Evolutionary conservation across 257 asterid species (phyloP), one percentile per base, ranked within the genome.

Genomic region (Solanum bulbocastanum): DNA sequence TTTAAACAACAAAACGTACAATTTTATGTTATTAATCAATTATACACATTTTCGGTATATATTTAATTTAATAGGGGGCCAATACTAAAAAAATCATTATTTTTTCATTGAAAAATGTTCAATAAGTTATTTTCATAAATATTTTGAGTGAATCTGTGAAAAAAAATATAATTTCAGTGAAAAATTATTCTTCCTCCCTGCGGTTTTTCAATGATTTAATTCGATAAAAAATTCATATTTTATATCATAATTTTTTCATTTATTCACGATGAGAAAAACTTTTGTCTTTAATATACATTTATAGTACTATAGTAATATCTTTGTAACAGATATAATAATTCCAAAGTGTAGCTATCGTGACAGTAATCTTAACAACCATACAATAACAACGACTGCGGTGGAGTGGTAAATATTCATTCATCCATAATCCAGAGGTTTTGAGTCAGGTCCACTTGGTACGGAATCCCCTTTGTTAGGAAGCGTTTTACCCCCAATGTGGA

Each of bases 251-350:
- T 6, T 56, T 56, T 56, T 58, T 56, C 25, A 58, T 58, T 20
- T 9, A 18, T 20, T 56, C n/a, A 20, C n/a, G 0, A 15, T 49
- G 1, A 1, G 23, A 52, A 56, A 3, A 58, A 20, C n/a, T 58
- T 58, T 20, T 20, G 25, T 58, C 1, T 58, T 5, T 58, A 58
- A 52, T 52, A 52, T 1, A 8, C n/a, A 56, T 6, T 56, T 56
- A 18, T 18, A 56, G 23, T 56, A 56, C 65, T 2, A 58, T 58
- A 20, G 25, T 20, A 58, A 58, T 58, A 40, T 76, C 36, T 76
- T n/a, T 39, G 84, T n/a, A 78, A n/a, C 84, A 78, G 23, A 75
- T 75, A 42, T 78, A 42, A 76, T 40, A 76, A 40, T 78, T 40
- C 14, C 37, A 25, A 13, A n/a, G 23, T 23, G 60, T 40, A 78